Conservation (phyloP, 352 stramenopile species). For the Globisporangium viniferum region DNA sequence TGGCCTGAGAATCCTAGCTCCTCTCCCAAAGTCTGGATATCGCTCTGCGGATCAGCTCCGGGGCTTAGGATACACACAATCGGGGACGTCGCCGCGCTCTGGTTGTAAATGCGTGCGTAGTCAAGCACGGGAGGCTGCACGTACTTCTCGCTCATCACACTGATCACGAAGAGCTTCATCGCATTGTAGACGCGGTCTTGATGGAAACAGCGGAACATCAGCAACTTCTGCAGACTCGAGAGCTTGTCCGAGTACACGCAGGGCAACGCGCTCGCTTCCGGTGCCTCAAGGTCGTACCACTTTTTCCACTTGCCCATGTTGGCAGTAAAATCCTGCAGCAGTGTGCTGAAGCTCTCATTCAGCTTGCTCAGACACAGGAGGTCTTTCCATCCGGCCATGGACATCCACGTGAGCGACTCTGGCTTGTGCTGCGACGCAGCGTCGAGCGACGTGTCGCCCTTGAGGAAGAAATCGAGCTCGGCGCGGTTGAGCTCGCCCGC, state of each 20-base stretch:
- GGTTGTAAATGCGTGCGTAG: constrained; percentile 91
- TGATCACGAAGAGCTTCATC: constrained; percentile 94
- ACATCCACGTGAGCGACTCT: constrained; percentile 83
- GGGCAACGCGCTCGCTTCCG: constrained; percentile 83
- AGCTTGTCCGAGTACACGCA: constrained; percentile 75
- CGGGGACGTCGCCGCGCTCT: constrained; percentile 81
- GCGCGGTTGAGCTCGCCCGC: constrained; percentile 76
- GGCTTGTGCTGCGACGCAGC: constrained; percentile 64
- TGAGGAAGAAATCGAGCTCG: constrained; percentile 95
- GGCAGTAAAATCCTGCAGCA: constrained; percentile 49
- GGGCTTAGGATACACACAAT: constrained; percentile 96
- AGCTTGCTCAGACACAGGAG: constrained; percentile 80
- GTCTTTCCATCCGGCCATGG: constrained; percentile 90
- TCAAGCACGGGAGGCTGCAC: constrained; percentile 94
- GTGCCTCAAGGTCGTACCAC: constrained; percentile 94
- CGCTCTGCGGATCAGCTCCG: constrained; percentile 91
- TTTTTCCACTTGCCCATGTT: constrained; percentile 80
- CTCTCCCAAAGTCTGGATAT: constrained; percentile 92
- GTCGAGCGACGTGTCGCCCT: constrained; percentile 93
- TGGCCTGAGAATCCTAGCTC: constrained; percentile 89
- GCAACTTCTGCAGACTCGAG: constrained; percentile 87
- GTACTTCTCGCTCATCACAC: constrained; percentile 91
- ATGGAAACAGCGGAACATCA: constrained; percentile 92
- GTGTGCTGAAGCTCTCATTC: constrained; percentile 54
- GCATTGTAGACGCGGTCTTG: constrained; percentile 95